These are phyloP conservation scores for Talaromyces sp. DNA, from an alignment of 2,329 filamentous ascomycete genomes.

Conservation along the genomic window DNA sequence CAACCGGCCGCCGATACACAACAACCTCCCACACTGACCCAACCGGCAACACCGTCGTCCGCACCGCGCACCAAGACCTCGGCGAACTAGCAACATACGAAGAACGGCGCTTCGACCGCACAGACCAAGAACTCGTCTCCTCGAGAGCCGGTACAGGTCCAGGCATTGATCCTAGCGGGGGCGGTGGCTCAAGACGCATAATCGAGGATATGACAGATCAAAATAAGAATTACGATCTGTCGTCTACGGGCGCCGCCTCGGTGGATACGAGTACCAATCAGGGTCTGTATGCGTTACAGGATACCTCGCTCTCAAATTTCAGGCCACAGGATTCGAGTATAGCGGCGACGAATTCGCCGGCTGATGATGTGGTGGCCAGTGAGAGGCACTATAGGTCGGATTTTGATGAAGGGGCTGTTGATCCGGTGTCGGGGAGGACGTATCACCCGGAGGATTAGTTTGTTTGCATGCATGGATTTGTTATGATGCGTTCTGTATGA, in stretches of 20 bases:
- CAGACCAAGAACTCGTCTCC: conserved; percentile 29
- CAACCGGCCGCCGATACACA: conserved; percentile 33
- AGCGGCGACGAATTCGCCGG: conserved; percentile 7
- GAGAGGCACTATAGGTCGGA: conserved; percentile 7
- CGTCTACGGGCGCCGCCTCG: not conserved
- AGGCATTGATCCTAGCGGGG: conserved; percentile 19
- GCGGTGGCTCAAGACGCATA: conserved; percentile 25
- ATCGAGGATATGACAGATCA: conserved; percentile 23
- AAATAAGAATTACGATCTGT: conserved; percentile 12
- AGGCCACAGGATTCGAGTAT: not conserved
- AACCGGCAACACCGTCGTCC: conserved; percentile 32
- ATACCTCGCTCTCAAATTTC: not conserved
- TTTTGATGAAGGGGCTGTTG: conserved; percentile 16
- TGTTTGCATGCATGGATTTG: not conserved
- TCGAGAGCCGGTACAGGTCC: conserved; percentile 14
- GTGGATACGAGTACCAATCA: conserved; percentile 9
- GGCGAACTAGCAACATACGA: conserved; percentile 33
- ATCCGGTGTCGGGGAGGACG: conserved; percentile 17
- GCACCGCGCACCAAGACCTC: conserved; percentile 34
- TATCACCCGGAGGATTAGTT: conserved; percentile 14
- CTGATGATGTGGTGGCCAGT: conserved; percentile 11
- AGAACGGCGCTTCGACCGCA: conserved; percentile 32
- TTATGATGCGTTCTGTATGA: not conserved
- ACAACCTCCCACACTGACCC: conserved; percentile 32
- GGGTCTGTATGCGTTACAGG: conserved; percentile 2